These are phyloP conservation scores for Entomortierella lignicola DNA, from an alignment of 192 early-diverging fungal genomes.

Conservation along the genomic window DNA sequence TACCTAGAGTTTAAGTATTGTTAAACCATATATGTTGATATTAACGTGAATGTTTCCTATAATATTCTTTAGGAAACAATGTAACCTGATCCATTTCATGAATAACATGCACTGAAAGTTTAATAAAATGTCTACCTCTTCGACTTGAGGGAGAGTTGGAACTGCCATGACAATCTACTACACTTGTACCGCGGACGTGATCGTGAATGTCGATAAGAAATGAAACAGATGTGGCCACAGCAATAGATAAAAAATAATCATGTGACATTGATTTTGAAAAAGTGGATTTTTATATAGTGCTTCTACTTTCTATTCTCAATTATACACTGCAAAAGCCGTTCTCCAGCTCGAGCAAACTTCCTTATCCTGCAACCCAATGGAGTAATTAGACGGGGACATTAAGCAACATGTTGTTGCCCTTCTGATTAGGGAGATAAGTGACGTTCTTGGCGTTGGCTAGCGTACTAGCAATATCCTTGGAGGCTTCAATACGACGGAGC, in stretches of 20 bases:
- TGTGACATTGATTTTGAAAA: neutral
- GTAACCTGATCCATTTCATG: neutral
- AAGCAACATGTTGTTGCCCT: slow-evolving; percentile 56
- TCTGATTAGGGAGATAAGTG: slow-evolving; percentile 87
- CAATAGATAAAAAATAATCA: neutral
- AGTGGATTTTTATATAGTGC: neutral
- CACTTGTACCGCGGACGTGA: neutral
- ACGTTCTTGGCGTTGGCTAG: slow-evolving; percentile 85
- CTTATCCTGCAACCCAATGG: neutral
- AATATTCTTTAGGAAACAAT: no score
- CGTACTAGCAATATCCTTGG: slow-evolving; percentile 94
- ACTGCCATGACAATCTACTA: slow-evolving; percentile 22
- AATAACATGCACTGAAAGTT: neutral
- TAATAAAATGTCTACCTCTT: slow-evolving; percentile 35
- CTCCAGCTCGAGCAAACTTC: neutral
- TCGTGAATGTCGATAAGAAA: slow-evolving; percentile 2
- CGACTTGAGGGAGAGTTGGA: slow-evolving; percentile 42
- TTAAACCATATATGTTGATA: no score
- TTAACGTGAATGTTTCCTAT: no score
- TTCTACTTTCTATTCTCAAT: neutral
- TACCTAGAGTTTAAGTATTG: slow-evolving; percentile 27
- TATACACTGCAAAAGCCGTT: slow-evolving; percentile 9
- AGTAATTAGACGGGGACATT: slow-evolving; percentile 44
- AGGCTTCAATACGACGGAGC: slow-evolving; percentile 97
- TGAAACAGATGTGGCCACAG: neutral